Percentiles rank a stretch among this genome's conserved stretches.
Evolutionary conservation across 352 stramenopile genomes (phyloP).

Genomic region (Phytophthora nicotianae): DNA sequence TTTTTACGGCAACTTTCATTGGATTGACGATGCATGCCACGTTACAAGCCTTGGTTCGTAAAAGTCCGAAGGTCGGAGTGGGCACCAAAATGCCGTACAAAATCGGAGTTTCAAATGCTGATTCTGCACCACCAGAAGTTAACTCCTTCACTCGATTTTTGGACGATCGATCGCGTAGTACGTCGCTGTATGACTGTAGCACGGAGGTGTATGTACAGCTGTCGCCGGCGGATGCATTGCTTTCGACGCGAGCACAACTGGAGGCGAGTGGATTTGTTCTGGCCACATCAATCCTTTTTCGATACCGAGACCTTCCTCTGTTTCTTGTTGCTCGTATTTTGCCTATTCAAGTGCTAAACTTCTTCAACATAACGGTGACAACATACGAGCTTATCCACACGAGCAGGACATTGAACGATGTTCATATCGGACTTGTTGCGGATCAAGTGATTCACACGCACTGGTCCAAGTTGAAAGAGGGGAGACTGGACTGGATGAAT

Average conservation of each 20-base stretch:
- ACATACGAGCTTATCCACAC: conserved; percentile 33
- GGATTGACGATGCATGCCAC: conserved; percentile 24
- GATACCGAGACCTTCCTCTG: conserved; percentile 36
- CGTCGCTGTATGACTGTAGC: conserved; percentile 36
- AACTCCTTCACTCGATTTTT: conserved; percentile 50
- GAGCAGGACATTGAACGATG: conserved; percentile 19
- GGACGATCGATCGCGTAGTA: conserved; percentile 38
- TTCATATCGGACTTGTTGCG: conserved; percentile 21
- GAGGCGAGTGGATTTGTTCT: conserved; percentile 42
- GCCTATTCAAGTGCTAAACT: conserved; percentile 30
- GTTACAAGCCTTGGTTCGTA: conserved; percentile 17
- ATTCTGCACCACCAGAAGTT: conserved; percentile 2
- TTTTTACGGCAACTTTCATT: conserved; percentile 7
- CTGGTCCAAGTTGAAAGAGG: conserved; percentile 31
- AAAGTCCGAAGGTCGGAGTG: conserved; percentile 5
- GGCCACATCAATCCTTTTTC: conserved; percentile 37
- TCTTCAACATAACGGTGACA: conserved; percentile 45
- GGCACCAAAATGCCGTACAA: conserved; percentile 1
- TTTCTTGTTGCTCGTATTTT: conserved; percentile 33
- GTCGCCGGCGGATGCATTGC: conserved; percentile 3
- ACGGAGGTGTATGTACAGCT: conserved; percentile 35
- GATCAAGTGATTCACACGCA: conserved; percentile 41
- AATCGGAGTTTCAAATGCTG: not conserved
- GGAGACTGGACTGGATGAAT: conserved; percentile 21
- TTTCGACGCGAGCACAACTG: conserved; percentile 37